These are phyloP conservation scores for Neurospora sp. DNA, from an alignment of 495 filamentous ascomycete species.

Conservation along the genomic window DNA sequence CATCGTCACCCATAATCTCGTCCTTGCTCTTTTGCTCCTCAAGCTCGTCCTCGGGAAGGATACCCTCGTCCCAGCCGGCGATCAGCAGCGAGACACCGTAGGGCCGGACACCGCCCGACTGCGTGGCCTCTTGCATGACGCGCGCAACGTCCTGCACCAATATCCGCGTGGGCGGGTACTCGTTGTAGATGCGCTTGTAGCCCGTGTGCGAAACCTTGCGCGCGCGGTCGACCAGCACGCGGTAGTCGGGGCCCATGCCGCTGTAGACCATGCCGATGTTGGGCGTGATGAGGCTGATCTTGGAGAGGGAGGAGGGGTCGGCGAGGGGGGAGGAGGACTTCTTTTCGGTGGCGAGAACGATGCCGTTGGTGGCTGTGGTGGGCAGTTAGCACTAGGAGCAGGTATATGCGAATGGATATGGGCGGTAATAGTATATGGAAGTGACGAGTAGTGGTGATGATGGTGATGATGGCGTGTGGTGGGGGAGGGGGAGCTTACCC, in stretches of 20 bases:
- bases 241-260: constrained; percentile 98
- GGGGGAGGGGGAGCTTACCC: constrained; percentile 42
- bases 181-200: constrained; percentile 99
- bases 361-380: constrained; percentile 80
- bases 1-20: constrained; percentile 31
- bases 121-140: constrained; percentile 97
- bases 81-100: constrained; percentile 94
- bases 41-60: constrained; percentile 69
- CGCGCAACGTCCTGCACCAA: constrained; percentile 96
- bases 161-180: constrained; percentile 98
- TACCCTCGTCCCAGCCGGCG: constrained; percentile 95
- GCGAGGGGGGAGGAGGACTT: constrained; percentile 95
- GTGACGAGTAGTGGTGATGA: background rate
- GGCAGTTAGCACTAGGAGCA: background rate
- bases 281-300: constrained; percentile 94
- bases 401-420: background rate
- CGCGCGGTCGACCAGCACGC: constrained; percentile 92
- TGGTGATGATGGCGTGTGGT: background rate
- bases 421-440: background rate
- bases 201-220: constrained; percentile 97
- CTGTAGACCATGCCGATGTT: constrained; percentile 99
- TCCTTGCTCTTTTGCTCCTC: constrained; percentile 31
- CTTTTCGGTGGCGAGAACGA: constrained; percentile 98
- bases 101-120: constrained; percentile 94
- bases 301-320: constrained; percentile 87